Base-by-base conservation (phyloP, 2,329 filamentous ascomycete species). In the Dactylellina parvicollis region DNA sequence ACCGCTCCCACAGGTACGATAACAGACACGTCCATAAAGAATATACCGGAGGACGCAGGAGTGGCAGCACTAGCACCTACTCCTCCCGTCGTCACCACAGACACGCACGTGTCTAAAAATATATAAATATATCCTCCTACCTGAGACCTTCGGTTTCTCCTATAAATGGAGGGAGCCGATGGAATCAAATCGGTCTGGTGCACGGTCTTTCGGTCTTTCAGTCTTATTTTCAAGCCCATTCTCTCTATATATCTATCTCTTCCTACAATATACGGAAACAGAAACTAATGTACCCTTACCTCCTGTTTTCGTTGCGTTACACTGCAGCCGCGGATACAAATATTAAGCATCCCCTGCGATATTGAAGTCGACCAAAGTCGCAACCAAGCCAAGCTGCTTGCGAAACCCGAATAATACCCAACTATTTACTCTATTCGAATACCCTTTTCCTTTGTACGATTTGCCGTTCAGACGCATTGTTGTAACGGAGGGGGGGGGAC, bases 41-140 rank as follows among this genome's bases (percentile, higher is more conserved):
- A 20, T 71, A 71, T 40, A 71, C 66, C 26, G 66, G 66, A 61
- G 56, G 65, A 50, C 65, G 65, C 38, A 60, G 65, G 56, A 70
- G 65, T 49, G 65, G 65, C 20, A 70, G 65, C 65, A 70, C 65
- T 22, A 62, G 65, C 65, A 70, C 65, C 20, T 70, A 70, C 65
- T 70, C 65, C 65, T 55, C 65, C 24, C 66, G 56, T 59, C 66
- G 66, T 62, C 66, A 71, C 57, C 66, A 64, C 49, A 49, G 66
- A 64, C 66, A 71, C 57, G 65, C 47, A 4, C 56, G 49, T 70
- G 66, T 64, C 66, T 71, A 62, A 64, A 46, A 3, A 49, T n/a
- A n/a, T n/a, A 30, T 12, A 49, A 4, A 2, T 4, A 16, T 44
- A 12, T 22, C 14, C 3, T 54, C 12, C 32, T 24, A 22, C 28